Evolutionary conservation across 2,329 filamentous ascomycete species (phyloP), one percentile per base, ranked within the genome.

Genomic region (Onygena corvina): DNA sequence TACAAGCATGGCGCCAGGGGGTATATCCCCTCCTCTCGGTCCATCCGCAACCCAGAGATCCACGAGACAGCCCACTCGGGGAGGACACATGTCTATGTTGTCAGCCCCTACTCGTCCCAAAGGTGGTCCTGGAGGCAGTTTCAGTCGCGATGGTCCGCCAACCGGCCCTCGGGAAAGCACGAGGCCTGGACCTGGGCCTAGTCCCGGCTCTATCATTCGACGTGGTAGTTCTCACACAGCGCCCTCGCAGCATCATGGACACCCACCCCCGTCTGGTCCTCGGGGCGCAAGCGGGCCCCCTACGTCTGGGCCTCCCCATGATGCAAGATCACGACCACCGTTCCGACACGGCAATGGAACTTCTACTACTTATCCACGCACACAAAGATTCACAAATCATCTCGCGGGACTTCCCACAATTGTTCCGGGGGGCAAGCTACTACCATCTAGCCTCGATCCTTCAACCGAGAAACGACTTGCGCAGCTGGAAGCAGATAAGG

Each of bases 31-130:
- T 12, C 65, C 67, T 29, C 61, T 64, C 8, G 68, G 67, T 5
- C 64, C 67, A 23, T 66, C 68, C 14, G 60, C 64, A 48, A 61
- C 60, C 16, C 23, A 21, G 14, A 64, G 61, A 46, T 59, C 61
- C 6, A 56, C 63, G 46, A 61, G 64, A 6, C 57, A 64, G 9
- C 64, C 67, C 31, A 62, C 55, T 56, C 67, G 70, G 11, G 62
- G 62, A 7, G 58, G 62, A 3, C 68, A 62, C 50, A 57, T 65
- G 35, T 66, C 68, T 25, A 52, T 71, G n/a, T 56, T 71, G 9
- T 66, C 67, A 25, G 71, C 69, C 20, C 71, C 71, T n/a, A 71
- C 70, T 7, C 64, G 69, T 11, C 71, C 71, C 38, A 69, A 70
- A 30, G 69, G 70, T 40, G 64, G 60, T 33, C 51, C 61, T 27